phyloP scores from a whole-genome alignment of 2,329 filamentous ascomycete species.

The Epichloe hybrida region DNA sequence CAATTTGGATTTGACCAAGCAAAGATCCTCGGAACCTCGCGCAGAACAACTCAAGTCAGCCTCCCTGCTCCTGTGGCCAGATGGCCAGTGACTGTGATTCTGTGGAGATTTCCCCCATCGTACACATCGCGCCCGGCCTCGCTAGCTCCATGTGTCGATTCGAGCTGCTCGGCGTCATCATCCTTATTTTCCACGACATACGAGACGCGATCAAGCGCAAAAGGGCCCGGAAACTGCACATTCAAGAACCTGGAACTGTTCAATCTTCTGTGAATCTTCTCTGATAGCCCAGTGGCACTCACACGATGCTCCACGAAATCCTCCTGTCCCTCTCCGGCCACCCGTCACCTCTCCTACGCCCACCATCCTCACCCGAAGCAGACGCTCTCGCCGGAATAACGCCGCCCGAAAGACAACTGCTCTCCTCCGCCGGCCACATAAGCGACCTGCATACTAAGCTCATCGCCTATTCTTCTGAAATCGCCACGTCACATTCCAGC shows the following conservation, averaged over 20 bases:
- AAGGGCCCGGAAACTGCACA: conserved; percentile 16
- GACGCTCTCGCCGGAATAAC: conserved; percentile 42
- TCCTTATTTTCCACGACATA: conserved; percentile 33
- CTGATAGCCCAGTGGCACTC: background rate
- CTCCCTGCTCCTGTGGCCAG: background rate
- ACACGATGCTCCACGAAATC: conserved; percentile 89
- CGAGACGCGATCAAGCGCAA: conserved; percentile 24
- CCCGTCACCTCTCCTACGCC: conserved; percentile 70
- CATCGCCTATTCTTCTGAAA: conserved; percentile 49
- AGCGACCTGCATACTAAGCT: conserved; percentile 66
- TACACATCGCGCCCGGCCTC: background rate
- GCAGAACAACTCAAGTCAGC: background rate
- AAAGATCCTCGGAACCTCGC: background rate
- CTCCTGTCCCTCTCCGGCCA: conserved; percentile 91
- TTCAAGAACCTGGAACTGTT: conserved; percentile 4
- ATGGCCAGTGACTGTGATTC: background rate
- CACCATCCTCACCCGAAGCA: conserved; percentile 30
- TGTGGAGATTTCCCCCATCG: no score
- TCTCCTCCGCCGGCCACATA: conserved; percentile 63
- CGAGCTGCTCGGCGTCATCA: conserved; percentile 36
- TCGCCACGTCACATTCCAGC: conserved; percentile 60
- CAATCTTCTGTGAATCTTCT: background rate
- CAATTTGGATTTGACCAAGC: background rate
- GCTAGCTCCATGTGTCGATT: conserved; percentile 35
- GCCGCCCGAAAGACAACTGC: conserved; percentile 69